Conservation (phyloP, 2,329 filamentous ascomycete genomes). For the Sporothrix pallida region DNA sequence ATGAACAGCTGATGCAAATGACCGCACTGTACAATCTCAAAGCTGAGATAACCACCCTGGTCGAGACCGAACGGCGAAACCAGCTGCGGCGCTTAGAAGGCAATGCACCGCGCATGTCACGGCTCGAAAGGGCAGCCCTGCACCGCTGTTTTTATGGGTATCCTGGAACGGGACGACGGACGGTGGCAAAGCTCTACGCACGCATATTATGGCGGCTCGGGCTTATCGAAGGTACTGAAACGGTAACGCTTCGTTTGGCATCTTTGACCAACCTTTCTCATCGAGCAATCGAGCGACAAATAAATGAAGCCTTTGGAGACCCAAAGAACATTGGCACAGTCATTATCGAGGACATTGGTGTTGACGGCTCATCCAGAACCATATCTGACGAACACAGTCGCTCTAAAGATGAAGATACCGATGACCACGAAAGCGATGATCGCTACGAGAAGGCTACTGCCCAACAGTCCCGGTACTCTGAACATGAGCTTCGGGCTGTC, state of each 20-base stretch:
- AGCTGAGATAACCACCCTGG: not conserved
- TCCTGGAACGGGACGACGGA: not conserved
- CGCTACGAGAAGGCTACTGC: not conserved
- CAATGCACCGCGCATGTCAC: not conserved
- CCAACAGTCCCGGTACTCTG: not conserved
- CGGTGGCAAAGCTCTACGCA: slow-evolving; percentile 4
- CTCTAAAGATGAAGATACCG: too few species aligned
- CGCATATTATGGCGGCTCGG: slow-evolving; percentile 4
- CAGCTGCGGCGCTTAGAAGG: not conserved
- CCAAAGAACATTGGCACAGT: not conserved
- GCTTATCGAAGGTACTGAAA: not conserved
- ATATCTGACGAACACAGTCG: too few species aligned
- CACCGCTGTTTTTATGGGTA: not conserved
- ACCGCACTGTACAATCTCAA: not conserved
- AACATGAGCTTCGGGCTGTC: not conserved
- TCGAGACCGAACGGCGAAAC: not conserved
- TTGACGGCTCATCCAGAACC: not conserved
- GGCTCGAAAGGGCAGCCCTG: not conserved
- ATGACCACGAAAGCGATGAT: not conserved
- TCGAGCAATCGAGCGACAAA: not conserved
- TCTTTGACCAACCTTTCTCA: not conserved
- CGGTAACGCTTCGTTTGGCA: not conserved
- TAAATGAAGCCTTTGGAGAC: not conserved
- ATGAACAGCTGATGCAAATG: not conserved
- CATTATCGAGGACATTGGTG: slow-evolving; percentile 8